Evolutionary conservation across 1,284 basidiomycete species (phyloP).

Genomic region (Cystobasidium sp.): DNA sequence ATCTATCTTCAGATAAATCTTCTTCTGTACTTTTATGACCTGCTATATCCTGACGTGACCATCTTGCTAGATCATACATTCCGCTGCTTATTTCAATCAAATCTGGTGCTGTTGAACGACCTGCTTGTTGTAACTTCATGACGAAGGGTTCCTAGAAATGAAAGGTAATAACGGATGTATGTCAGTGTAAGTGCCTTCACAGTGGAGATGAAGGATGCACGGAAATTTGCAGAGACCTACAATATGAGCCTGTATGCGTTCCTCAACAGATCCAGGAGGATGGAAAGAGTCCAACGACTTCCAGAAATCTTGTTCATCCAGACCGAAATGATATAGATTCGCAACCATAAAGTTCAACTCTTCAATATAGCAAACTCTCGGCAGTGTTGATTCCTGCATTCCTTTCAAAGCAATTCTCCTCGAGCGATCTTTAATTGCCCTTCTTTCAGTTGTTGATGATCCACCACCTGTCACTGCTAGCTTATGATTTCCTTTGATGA

Average conservation of each 20-base stretch:
- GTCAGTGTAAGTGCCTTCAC: not conserved
- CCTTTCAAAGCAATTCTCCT: slow-evolving; percentile 43
- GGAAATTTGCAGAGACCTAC: not conserved
- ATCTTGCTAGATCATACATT: slow-evolving; percentile 57
- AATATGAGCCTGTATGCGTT: slow-evolving; percentile 56
- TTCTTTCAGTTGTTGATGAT: slow-evolving; percentile 44
- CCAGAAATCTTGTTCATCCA: slow-evolving; percentile 57
- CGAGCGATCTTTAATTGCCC: slow-evolving; percentile 29
- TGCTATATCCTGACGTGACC: slow-evolving; percentile 56
- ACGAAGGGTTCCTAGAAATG: slow-evolving; percentile 52
- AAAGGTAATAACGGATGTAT: not conserved
- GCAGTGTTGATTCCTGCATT: slow-evolving; percentile 54
- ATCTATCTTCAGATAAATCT: slow-evolving; percentile 54
- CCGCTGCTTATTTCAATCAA: slow-evolving; percentile 56
- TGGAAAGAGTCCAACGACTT: slow-evolving; percentile 54
- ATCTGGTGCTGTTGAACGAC: slow-evolving; percentile 54
- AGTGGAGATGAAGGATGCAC: not conserved
- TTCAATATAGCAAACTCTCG: slow-evolving; percentile 58
- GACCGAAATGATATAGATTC: slow-evolving; percentile 57
- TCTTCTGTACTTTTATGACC: slow-evolving; percentile 50
- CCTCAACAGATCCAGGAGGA: slow-evolving; percentile 56
- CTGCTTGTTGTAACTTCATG: slow-evolving; percentile 47
- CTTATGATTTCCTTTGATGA: slow-evolving; percentile 55
- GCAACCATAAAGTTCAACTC: slow-evolving; percentile 57
- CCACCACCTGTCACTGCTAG: slow-evolving; percentile 42